Base-by-base conservation (phyloP, 2,329 filamentous ascomycete genomes). In the Colletotrichum musae region DNA sequence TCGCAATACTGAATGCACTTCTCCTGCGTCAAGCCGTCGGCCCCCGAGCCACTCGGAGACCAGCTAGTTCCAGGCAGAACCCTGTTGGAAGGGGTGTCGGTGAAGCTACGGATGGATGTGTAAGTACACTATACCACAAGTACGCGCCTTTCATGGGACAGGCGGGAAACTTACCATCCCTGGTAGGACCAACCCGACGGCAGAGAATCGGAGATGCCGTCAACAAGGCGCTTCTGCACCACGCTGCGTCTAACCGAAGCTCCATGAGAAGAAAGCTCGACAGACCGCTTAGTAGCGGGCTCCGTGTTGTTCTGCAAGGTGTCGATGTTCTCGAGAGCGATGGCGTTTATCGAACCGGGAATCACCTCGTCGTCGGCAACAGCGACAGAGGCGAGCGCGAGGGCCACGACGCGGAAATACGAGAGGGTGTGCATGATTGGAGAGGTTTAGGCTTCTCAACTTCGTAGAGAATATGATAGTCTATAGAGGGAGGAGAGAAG, bases 1-100 rank as follows among this genome's bases (percentile, higher is more conserved):
- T 86, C 86, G 79, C 85, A 87, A 64, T 81, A 80, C 48, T 83
- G 76, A 51, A 82, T 77, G 70, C 85, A 87, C 71, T 77, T 79
- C 77, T 86, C 83, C 28, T 63, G 60, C 26, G 60, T 36, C 26
- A 63, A 36, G 36, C 53, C 53, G 15, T 57, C 36, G 36, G 53
- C 10, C 5, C 51, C 51, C 12, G 24, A 41, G 41, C 32, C 51
- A 32, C 39, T 28, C 18, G 18, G 36, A 9, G 10, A 6, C 16
- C 43, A 28, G 28, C 51, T 39, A 26, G 21, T 51, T n/a, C 60
- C 60, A 15, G 21, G 15, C 4, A 63, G 16, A 6, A 41, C 60
- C 45, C 60, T 56, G 26, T 5, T 21, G n/a, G 60, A 56, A 6
- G 18, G 5, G 2, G 13, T 15, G 1, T 63, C 60, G 18, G 41